Evolutionary conservation across 2,329 filamentous ascomycete genomes (phyloP).

Genomic region (Cryphonectria radicalis): DNA sequence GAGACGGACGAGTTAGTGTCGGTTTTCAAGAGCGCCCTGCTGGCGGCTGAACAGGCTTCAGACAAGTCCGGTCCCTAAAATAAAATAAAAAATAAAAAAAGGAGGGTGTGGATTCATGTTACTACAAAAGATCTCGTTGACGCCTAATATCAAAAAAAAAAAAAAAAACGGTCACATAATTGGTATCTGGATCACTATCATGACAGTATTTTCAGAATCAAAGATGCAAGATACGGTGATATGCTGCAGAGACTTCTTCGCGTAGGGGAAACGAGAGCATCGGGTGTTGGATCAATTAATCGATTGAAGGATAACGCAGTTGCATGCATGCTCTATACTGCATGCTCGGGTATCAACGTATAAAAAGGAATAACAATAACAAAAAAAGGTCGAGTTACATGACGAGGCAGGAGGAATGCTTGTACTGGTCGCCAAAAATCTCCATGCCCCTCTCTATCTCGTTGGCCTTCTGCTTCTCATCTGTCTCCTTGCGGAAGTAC

Average conservation of each 20-base stretch:
- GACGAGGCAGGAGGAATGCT: slow-evolving; percentile 59
- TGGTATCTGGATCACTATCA: neutral
- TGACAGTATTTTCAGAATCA: neutral
- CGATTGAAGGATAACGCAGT: neutral
- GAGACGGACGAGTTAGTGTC: slow-evolving; percentile 68
- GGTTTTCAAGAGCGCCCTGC: slow-evolving; percentile 72
- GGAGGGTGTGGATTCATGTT: neutral
- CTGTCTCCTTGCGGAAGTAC: slow-evolving; percentile 75
- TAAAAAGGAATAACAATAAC: too few relatives aligned
- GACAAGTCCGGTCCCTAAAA: neutral
- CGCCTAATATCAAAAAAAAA: neutral
- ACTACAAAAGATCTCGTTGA: too few relatives aligned
- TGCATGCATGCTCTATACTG: slow-evolving; percentile 21
- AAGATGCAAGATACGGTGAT: neutral
- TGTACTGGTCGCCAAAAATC: slow-evolving; percentile 70
- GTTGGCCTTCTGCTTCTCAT: slow-evolving; percentile 70
- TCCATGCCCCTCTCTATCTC: slow-evolving; percentile 76
- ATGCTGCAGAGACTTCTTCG: neutral
- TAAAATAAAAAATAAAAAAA: neutral
- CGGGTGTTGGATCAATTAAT: neutral
- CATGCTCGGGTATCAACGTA: slow-evolving; percentile 25
- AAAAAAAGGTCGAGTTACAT: slow-evolving; percentile 54
- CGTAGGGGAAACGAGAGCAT: neutral
- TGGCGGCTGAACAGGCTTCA: slow-evolving; percentile 50
- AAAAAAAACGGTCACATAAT: neutral